phyloP scores from a whole-genome alignment of 1,284 basidiomycete species.

The Leccinum griseonigrum region DNA sequence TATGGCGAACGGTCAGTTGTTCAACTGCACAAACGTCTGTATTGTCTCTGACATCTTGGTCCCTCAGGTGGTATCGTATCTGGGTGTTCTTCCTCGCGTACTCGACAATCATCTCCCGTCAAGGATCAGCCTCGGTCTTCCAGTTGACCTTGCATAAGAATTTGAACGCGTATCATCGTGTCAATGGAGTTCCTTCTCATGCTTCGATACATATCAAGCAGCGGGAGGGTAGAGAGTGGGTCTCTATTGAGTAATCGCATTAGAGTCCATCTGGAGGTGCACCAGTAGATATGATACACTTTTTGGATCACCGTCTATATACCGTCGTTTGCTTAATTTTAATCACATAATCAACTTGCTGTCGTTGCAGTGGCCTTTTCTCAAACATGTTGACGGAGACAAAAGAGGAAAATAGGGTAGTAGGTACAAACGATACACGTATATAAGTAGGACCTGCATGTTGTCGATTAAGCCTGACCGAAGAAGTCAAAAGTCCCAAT shows the following conservation, averaged over 20 bases:
- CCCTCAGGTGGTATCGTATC: conserved; percentile 72
- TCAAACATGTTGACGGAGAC: not conserved
- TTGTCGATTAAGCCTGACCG: not conserved
- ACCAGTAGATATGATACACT: conserved; percentile 13
- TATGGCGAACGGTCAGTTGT: conserved; percentile 75
- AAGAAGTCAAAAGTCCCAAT: not conserved
- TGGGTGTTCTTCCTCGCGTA: conserved; percentile 93
- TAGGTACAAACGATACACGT: not conserved
- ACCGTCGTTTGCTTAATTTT: conserved; percentile 30
- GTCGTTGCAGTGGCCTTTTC: not conserved
- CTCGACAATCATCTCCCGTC: conserved; percentile 70
- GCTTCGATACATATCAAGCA: conserved; percentile 62
- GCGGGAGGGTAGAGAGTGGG: conserved; percentile 30
- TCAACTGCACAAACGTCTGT: too few species aligned
- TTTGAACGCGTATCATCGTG: conserved; percentile 90
- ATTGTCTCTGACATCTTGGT: not conserved
- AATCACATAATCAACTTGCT: conserved; percentile 10
- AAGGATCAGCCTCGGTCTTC: conserved; percentile 89
- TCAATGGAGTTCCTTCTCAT: conserved; percentile 78
- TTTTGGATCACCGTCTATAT: conserved; percentile 15
- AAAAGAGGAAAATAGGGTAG: not conserved
- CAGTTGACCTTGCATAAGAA: conserved; percentile 98
- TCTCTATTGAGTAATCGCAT: conserved; percentile 22
- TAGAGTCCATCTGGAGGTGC: not conserved
- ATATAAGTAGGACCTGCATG: not conserved